These are phyloP conservation scores for Sphaerulina vaccinii DNA, from an alignment of 2,329 filamentous ascomycete species.

Conservation along the genomic window DNA sequence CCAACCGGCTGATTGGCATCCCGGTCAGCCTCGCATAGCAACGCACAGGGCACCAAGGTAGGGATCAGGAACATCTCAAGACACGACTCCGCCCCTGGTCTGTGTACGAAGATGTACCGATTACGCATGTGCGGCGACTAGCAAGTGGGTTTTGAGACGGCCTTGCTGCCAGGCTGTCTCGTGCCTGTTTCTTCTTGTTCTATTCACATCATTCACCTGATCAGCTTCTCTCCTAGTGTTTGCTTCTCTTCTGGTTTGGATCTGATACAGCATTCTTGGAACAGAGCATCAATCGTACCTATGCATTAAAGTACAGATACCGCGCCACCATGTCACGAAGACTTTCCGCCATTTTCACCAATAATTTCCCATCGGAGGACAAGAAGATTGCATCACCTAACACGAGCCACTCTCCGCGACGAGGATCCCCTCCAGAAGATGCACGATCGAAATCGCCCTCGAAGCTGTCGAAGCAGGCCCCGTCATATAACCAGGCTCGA, in stretches of 20 bases:
- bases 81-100: neutral
- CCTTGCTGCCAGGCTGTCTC: neutral
- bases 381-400: conserved; percentile 17
- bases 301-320: neutral
- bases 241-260: neutral
- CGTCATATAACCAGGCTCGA: conserved; percentile 19
- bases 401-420: conserved; percentile 19
- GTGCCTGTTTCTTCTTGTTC: neutral
- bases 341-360: conserved; percentile 27
- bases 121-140: neutral
- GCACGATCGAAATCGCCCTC: conserved; percentile 22
- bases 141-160: conserved; percentile 1
- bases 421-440: conserved; percentile 17
- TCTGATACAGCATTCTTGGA: neutral
- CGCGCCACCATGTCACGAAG: conserved; percentile 22
- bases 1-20: neutral
- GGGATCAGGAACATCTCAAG: neutral
- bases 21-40: no score
- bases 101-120: neutral
- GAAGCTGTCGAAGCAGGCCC: conserved; percentile 28
- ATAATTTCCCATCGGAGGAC: conserved; percentile 20
- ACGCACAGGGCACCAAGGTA: neutral
- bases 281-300: neutral
- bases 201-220: neutral
- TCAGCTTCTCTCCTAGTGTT: neutral